These are phyloP conservation scores for Pharus latifolius DNA, from an alignment of 176 grass and related monocot genomes.

Conservation along the genomic window DNA sequence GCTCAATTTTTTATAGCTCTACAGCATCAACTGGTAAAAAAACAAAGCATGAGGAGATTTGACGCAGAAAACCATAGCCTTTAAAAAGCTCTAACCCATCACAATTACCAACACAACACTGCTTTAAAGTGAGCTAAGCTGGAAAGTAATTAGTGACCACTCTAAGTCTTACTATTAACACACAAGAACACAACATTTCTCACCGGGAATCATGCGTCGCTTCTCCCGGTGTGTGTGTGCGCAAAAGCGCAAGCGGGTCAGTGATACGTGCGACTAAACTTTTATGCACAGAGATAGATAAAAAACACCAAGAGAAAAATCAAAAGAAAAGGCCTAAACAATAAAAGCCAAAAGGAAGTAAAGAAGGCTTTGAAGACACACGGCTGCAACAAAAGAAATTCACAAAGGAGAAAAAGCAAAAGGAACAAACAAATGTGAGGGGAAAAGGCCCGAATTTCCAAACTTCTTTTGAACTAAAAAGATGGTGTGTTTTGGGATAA, in stretches of 20 bases:
- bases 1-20: not conserved
- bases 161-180: not conserved
- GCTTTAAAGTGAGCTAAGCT: not conserved
- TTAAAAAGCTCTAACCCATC: not conserved
- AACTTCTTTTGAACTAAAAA: constrained; percentile 26
- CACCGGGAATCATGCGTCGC: constrained; percentile 16
- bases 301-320: not conserved
- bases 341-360: constrained; percentile 12
- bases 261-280: constrained; percentile 3
- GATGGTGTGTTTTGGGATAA: not conserved
- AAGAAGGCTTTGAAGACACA: not conserved
- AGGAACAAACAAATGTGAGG: not conserved
- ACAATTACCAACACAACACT: constrained; percentile 13
- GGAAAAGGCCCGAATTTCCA: not conserved
- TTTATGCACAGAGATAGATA: not conserved
- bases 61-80: constrained; percentile 24
- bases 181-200: not conserved
- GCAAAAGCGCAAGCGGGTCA: not conserved
- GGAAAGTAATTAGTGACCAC: not conserved
- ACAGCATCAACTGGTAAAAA: not conserved
- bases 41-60: not conserved
- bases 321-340: not conserved
- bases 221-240: not conserved
- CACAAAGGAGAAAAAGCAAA: not conserved
- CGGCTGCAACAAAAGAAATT: not conserved